Evolutionary conservation across 2,329 filamentous ascomycete genomes (phyloP), one percentile per base, ranked within the genome.

Genomic region (Penicillium frequentans): DNA sequence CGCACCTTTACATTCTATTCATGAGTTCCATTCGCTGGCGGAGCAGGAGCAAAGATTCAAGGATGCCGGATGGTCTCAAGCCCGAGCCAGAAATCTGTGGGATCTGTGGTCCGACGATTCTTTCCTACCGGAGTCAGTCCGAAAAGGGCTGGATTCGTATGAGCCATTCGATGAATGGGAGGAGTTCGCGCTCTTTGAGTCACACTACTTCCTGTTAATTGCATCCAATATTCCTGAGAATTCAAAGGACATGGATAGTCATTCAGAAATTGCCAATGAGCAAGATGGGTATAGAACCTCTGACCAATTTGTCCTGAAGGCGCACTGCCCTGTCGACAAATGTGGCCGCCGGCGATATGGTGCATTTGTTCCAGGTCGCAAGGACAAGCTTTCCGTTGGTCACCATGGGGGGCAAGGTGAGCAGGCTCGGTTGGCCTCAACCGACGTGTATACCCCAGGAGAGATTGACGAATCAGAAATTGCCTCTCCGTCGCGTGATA

Each of bases 131-230:
- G 68, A 81, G 1, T 74, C 80, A 1, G 82, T 90, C 59, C 83
- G 90, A 61, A 77, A 71, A 35, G 76, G 76, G 11, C 75, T 97
- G 14, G 88, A 96, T 64, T 69, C 77, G 1, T 74, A 92, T 16
- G 93, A 97, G 68, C 86, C 89, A 1, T 97, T 98, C 69, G 93
- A 98, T 72, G 93, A 97, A 74, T 96, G 91, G 91, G 93, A 98
- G 73, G 93, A 97, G 68, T 92, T 97, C 69, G 87, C 89, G 2
- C 79, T 96, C 1, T 96, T 96, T 72, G 86, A 85, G 2, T 86
- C 87, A 33, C 93, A 97, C 73, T 96, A 96, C 73, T 90, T 93
- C 64, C 76, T 97, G 44, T 80, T 96, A 9, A 80, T 86, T 50
- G 90, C 91, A 14, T 81, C 77, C 43, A 85, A 65, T 61, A 27